Evolutionary conservation across 441 rosid genomes (phyloP).

Genomic region (Jatropha podagrica): DNA sequence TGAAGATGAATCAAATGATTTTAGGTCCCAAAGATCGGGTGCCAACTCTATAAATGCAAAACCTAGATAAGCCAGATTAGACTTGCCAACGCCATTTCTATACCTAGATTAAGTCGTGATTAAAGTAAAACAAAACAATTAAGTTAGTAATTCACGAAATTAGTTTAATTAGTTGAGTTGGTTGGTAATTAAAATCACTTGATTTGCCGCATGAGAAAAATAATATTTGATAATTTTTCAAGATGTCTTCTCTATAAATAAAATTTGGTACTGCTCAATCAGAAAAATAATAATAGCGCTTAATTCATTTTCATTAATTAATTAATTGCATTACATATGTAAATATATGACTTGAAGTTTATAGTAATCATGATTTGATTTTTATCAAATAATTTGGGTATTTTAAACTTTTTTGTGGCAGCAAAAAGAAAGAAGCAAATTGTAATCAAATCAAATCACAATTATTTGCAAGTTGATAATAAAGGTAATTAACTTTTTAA

Average conservation of each 20-base stretch:
- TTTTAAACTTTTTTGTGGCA: not conserved
- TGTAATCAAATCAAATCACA: not conserved
- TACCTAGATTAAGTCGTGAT: constrained; percentile 8
- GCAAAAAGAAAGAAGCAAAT: not conserved
- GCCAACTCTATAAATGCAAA: constrained; percentile 11
- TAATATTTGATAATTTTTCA: too few relatives aligned
- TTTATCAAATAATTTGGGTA: too few relatives aligned
- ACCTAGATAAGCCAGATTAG: constrained; percentile 15
- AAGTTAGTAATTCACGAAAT: constrained; percentile 8
- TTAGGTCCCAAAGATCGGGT: constrained; percentile 12
- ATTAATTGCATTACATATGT: too few relatives aligned
- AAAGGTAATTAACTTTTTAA: not conserved
- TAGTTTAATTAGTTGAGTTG: not conserved
- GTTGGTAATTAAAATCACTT: constrained; percentile 1
- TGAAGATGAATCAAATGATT: constrained; percentile 8
- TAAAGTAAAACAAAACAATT: not conserved
- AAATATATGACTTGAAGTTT: too few relatives aligned
- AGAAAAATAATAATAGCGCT: too few relatives aligned
- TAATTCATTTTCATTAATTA: too few relatives aligned
- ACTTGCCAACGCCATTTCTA: constrained; percentile 15
- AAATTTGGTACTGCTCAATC: too few relatives aligned
- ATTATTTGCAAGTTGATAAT: constrained; percentile 12
- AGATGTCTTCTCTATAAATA: too few relatives aligned
- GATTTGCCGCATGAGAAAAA: too few relatives aligned
- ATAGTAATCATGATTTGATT: too few relatives aligned